Percentiles rank a stretch among this genome's conserved stretches.
These are phyloP conservation scores for Toxoplasma gondii DNA, from an alignment of 169 alveolate genomes.

Conservation along the genomic window DNA sequence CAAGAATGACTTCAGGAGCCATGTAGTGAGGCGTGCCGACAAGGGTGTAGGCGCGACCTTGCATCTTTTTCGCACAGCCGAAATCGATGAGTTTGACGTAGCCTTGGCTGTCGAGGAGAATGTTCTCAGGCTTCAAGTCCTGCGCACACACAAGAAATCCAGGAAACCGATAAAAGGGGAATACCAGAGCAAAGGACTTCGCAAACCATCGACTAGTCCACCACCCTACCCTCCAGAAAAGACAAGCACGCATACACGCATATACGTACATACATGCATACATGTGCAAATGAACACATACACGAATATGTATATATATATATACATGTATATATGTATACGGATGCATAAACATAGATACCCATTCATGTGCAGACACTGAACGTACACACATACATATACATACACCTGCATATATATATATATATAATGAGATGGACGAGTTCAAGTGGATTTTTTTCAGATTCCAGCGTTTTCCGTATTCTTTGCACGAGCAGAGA, in stretches of 20 bases:
- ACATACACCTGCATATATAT: slow-evolving; percentile 71
- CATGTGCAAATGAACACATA: slow-evolving; percentile 72
- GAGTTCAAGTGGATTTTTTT: no score
- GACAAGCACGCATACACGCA: background rate
- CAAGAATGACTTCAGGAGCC: slow-evolving; percentile 95
- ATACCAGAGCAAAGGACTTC: no score
- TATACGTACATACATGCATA: background rate
- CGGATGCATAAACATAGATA: background rate
- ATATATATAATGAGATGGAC: no score
- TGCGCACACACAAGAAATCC: slow-evolving; percentile 36
- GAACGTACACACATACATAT: no score
- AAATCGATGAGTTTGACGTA: slow-evolving; percentile 95
- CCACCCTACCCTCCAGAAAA: background rate
- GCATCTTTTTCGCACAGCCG: slow-evolving; percentile 95
- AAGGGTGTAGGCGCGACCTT: slow-evolving; percentile 92
- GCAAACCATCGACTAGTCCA: background rate
- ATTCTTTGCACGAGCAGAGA: no score
- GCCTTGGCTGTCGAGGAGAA: slow-evolving; percentile 96
- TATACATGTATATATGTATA: no score
- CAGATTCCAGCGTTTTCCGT: no score
- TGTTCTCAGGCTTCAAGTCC: slow-evolving; percentile 97
- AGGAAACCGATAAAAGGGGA: background rate
- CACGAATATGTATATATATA: slow-evolving; percentile 60
- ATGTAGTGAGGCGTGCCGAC: slow-evolving; percentile 94
- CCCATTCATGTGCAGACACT: no score